These are phyloP conservation scores for Solanum infundibuliforme DNA, from an alignment of 257 asterid species.

Conservation along the genomic window DNA sequence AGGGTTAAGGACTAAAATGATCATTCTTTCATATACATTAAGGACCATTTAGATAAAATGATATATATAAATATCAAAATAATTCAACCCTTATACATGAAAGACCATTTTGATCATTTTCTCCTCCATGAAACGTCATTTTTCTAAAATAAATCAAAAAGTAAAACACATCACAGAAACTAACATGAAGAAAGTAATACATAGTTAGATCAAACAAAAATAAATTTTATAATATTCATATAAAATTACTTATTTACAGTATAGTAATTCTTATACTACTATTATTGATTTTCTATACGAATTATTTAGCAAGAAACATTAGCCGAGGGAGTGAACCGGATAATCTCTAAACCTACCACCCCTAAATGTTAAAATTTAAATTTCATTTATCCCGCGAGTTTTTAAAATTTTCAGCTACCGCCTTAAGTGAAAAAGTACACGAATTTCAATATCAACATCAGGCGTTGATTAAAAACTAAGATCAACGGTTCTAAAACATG, in stretches of 20 bases:
- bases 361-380: background rate
- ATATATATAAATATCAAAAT: too few relatives aligned
- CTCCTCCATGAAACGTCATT: too few relatives aligned
- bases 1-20: too few relatives aligned
- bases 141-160: too few relatives aligned
- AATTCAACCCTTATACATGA: too few relatives aligned
- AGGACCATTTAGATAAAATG: too few relatives aligned
- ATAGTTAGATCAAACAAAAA: too few relatives aligned
- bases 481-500: background rate
- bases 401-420: background rate
- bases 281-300: background rate
- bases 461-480: background rate
- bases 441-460: background rate
- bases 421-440: background rate
- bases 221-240: too few relatives aligned
- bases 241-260: too few relatives aligned
- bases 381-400: background rate
- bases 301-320: background rate
- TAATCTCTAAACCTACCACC: background rate
- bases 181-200: background rate
- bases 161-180: background rate
- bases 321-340: background rate
- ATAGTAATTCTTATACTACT: too few relatives aligned
- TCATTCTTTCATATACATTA: too few relatives aligned
- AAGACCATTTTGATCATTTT: too few relatives aligned